Conservation (phyloP, 2,329 filamentous ascomycete genomes). For the Aspergillus glaucus region DNA sequence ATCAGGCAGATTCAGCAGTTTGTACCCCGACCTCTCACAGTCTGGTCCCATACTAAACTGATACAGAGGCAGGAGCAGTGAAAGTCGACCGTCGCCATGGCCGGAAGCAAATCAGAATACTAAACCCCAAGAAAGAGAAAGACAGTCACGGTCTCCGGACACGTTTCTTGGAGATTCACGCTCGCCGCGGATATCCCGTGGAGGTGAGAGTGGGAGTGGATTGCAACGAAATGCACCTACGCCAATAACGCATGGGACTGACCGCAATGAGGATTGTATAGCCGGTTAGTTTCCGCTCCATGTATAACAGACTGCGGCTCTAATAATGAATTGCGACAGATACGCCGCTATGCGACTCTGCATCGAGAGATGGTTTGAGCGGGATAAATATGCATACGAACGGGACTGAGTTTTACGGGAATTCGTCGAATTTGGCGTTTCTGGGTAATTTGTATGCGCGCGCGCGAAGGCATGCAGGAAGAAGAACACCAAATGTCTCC, state of each 20-base stretch:
- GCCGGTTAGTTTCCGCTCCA: background rate
- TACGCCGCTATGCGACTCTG: constrained; percentile 10
- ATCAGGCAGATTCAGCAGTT: constrained; percentile 6
- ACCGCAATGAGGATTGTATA: background rate
- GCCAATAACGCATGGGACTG: background rate
- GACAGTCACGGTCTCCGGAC: background rate
- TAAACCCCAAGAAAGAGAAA: background rate
- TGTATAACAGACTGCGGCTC: background rate
- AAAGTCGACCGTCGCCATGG: constrained; percentile 9
- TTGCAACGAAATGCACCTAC: background rate
- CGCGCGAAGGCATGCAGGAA: constrained; percentile 13
- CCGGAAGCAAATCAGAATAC: constrained; percentile 5
- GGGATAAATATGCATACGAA: constrained; percentile 22
- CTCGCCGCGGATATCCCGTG: background rate
- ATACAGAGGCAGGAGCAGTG: background rate
- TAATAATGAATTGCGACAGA: background rate
- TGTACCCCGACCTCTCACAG: background rate
- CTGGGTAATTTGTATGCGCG: constrained; percentile 16
- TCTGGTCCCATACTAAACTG: background rate
- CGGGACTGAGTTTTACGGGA: constrained; percentile 24
- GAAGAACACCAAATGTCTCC: background rate
- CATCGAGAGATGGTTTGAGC: constrained; percentile 17
- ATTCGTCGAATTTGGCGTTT: constrained; percentile 22
- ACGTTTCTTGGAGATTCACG: background rate
- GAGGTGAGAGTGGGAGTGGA: background rate